Base-by-base conservation (phyloP, 2,329 filamentous ascomycete genomes). In the Colletotrichum lindemuthianum region DNA sequence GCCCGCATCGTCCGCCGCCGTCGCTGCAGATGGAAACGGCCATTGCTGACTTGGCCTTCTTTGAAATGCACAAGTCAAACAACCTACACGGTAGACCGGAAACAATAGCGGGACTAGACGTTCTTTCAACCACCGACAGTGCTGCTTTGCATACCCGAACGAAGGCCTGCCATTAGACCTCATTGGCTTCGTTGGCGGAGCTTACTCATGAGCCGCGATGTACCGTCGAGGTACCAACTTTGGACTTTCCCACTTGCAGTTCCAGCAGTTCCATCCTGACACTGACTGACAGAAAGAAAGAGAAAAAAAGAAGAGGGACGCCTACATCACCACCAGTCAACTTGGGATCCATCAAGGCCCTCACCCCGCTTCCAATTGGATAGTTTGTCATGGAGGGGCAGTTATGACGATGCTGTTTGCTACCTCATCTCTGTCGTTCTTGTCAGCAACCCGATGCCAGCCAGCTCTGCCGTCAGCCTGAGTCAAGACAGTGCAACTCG, bases 161-260 rank as follows among this genome's bases (percentile, higher is more conserved):
- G 45, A 16, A 44, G 48, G 33, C 50, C 52, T 40, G 13, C 47
- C 48, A 32, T 9, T 37, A 16, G 24, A 24, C 24, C 24, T 33
- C 58, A 56, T 61, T 61, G 63, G 58, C 51, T 61, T 63, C 48
- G 59, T 63, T 61, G 45, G 37, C 58, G 41, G 59, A 65, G 63
- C 63, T 65, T 65, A 65, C 63, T 65, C 58, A 65, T 65, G 52
- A 59, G 54, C 37, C 16, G 36, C 4, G 36, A 44, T 24, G 57
- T 55, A 60, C 50, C 24, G 16, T 36, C 33, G 37, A 60, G 12
- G 60, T 64, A 60, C 40, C 39, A 60, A 54, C 44, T 32, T 41
- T 59, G 32, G 32, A 48, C 49, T 59, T 59, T 58, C 55, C 32
- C 55, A 53, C 48, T 47, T 47, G 40, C 56, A 44, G 16, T 64